Base-by-base conservation (phyloP, 305 asterid genomes). In the Solanum aculeatissimum region DNA sequence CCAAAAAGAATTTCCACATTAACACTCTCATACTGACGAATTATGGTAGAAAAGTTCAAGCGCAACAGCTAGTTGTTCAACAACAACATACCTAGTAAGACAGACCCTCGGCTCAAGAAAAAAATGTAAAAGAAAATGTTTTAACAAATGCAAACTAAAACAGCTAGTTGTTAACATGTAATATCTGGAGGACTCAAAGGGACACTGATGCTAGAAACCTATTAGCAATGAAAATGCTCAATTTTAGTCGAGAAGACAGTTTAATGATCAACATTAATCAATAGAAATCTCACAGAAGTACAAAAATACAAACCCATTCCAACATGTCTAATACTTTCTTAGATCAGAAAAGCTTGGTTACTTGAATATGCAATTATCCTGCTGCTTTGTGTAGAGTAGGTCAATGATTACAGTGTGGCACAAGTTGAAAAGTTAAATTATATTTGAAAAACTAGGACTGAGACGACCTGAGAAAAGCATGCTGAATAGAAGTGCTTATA, bases 401-500 rank as follows among this genome's bases (percentile, higher is more conserved):
- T 63, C 81, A 71, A 83, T 79, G 87, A 55, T 57, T 80, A 35
- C 62, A 77, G 16, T 62, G 86, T 27, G 81, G 63, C 82, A 87
- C 65, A 81, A 40, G 55, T 43, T 42, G 72, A 83, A 63, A 51
- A 66, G 63, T 47, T 15, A 60, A 68, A 81, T 40, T 84, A 83
- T 35, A 63, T 68, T 84, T 78, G 84, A 85, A 86, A 78, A 69
- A 83, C 83, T 88, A 86, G 83, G 65, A 54, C 27, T 25, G 32
- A 83, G 82, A 84, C 60, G 88, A 97, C 98, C 98, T 97, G 89
- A 97, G 97, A 91, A 95, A 97, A 83, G 98, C 89, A 87, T 88
- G 89, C 86, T 83, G 93, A 83, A 92, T 87, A 82, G 97, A 91
- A 86, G 93, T 86, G 74, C 85, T 89, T 62, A 94, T 89, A 87